Conservation (phyloP, 2,329 filamentous ascomycete species). For the Parascedosporium putredinis region DNA sequence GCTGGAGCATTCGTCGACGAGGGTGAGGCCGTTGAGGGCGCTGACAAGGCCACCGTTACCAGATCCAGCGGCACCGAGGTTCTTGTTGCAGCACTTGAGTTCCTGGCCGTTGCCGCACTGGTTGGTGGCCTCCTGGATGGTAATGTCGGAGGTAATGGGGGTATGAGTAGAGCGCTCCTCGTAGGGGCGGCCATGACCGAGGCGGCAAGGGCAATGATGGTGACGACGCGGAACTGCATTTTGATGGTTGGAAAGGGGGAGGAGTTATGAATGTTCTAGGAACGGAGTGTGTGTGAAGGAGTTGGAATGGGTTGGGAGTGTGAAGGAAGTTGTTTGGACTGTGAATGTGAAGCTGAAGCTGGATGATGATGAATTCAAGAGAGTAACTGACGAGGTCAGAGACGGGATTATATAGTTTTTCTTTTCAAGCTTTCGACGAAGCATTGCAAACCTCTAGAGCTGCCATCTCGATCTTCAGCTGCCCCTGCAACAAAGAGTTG, state of each 20-base stretch:
- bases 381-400: no score
- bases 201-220: background rate
- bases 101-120: background rate
- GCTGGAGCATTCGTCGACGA: background rate
- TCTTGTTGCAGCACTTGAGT: background rate
- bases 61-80: background rate
- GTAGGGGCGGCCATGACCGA: background rate
- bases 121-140: background rate
- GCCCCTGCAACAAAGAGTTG: no score
- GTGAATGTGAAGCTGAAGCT: no score
- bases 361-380: no score
- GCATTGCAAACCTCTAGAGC: no score
- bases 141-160: background rate
- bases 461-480: no score
- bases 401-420: no score
- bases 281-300: no score
- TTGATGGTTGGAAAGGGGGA: background rate
- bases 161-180: background rate
- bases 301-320: no score
- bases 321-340: no score
- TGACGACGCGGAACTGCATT: slow-evolving; percentile 1
- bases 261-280: no score
- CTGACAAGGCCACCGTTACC: background rate
- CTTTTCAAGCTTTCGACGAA: no score
- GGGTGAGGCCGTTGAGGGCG: background rate